phyloP scores from a whole-genome alignment of 352 stramenopile species.

The Pythium aquatile region DNA sequence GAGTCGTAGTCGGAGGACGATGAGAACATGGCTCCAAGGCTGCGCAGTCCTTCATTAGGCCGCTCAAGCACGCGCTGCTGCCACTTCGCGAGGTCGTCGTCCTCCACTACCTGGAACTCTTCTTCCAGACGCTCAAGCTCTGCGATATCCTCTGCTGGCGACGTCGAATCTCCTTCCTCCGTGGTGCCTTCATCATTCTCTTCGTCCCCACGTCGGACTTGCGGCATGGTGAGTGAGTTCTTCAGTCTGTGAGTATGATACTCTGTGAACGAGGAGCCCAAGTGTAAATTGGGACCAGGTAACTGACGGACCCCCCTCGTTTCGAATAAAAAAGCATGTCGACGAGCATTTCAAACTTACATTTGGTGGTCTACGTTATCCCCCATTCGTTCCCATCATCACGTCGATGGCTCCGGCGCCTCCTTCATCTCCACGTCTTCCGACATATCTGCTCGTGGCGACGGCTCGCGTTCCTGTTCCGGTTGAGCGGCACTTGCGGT shows the following conservation, averaged over 20 bases:
- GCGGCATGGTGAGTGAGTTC: background rate
- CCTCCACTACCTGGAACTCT: slow-evolving; percentile 5
- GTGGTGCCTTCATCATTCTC: background rate
- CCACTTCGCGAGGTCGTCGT: slow-evolving; percentile 35
- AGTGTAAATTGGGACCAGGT: slow-evolving; percentile 2
- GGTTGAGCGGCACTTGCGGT: background rate
- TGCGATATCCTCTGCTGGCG: background rate
- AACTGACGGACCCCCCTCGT: background rate
- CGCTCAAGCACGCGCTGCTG: slow-evolving; percentile 57
- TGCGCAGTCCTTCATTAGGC: slow-evolving; percentile 31
- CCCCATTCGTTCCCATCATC: background rate
- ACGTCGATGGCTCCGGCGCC: slow-evolving; percentile 3
- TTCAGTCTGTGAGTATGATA: no score
- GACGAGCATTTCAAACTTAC: background rate
- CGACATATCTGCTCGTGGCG: background rate
- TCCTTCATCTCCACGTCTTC: slow-evolving; percentile 27
- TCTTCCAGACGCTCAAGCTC: slow-evolving; percentile 16
- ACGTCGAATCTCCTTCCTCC: background rate
- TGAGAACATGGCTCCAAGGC: slow-evolving; percentile 19
- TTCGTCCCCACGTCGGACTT: background rate
- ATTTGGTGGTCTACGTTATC: slow-evolving; percentile 12
- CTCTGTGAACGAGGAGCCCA: background rate
- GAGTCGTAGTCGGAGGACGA: slow-evolving; percentile 36
- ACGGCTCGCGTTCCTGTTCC: slow-evolving; percentile 17
- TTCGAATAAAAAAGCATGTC: background rate